Percentiles rank a stretch among this genome's conserved stretches.
phyloP scores from a whole-genome alignment of 2,329 filamentous ascomycete species.

The Pseudogymnoascus sp. region DNA sequence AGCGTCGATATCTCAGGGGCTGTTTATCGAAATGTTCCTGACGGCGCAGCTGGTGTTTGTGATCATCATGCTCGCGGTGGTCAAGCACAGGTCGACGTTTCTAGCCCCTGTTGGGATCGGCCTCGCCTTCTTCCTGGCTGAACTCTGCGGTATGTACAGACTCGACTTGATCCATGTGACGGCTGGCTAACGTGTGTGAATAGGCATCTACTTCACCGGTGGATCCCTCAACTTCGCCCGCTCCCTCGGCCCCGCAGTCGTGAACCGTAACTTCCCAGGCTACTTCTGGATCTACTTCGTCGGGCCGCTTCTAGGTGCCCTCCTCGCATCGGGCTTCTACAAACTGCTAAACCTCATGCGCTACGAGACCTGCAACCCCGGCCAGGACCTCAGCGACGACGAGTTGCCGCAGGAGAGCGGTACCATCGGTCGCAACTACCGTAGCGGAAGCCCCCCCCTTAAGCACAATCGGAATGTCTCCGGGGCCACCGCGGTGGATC shows the following conservation, averaged over 20 bases:
- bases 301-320: constrained; percentile 42
- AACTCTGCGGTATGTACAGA: constrained; percentile 31
- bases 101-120: constrained; percentile 43
- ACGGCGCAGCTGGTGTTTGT: constrained; percentile 42
- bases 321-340: constrained; percentile 44
- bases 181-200: constrained; percentile 1
- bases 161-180: constrained; percentile 9
- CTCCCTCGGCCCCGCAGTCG: constrained; percentile 40
- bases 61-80: constrained; percentile 45
- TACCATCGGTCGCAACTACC: not conserved
- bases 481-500: constrained; percentile 2
- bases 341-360: constrained; percentile 43
- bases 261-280: constrained; percentile 33
- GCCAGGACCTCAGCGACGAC: constrained; percentile 32
- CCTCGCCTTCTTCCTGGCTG: constrained; percentile 38
- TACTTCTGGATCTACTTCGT: constrained; percentile 47
- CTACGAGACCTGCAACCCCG: constrained; percentile 44
- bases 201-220: constrained; percentile 42
- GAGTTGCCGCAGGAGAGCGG: not conserved
- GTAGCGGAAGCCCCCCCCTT: not conserved
- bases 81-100: constrained; percentile 42
- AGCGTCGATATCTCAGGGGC: constrained; percentile 37
- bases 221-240: constrained; percentile 42
- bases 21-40: constrained; percentile 43
- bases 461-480: not conserved